Evolutionary conservation across 2,329 filamentous ascomycete genomes (phyloP), one percentile per base, ranked within the genome.

Genomic region (Camillea tinctor): DNA sequence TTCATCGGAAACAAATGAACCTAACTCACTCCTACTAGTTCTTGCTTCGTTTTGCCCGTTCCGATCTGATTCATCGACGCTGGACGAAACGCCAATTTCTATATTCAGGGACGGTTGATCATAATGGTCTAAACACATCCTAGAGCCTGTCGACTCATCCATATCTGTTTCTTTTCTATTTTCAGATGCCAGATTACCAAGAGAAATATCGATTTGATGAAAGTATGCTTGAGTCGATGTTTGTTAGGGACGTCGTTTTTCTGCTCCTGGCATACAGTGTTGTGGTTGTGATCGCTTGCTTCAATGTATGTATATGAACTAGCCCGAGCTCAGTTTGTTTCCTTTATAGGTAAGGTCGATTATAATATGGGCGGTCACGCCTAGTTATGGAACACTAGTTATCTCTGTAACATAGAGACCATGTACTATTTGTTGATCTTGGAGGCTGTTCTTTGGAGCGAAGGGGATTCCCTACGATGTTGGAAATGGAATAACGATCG

Each of bases 181-280:
- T 15, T 58, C 61, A 23, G 57, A 44, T 11, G 49, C 58, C 17
- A 56, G 60, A 48, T 66, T 62, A 21, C 57, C 60, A 3, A 64
- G 55, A 40, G 61, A 44, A 17, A 52, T 58, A 49, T 48, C 56
- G 30, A 63, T 11, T 48, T 60, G 58, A 11, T 61, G 44, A 54
- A 58, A 55, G 54, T 61, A 66, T 17, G 59, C 30, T 23, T 52
- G 59, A n/a, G 54, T 20, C 22, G 56, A 48, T 30, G 54, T 22
- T 13, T 52, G 59, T 44, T 62, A 36, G 15, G 48, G 54, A 21
- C 53, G 20, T 15, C 21, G 21, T n/a, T 49, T 15, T 9, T 40
- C 57, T 26, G 30, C 20, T 6, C 50, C 40, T 49, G 62, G 59
- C 55, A 52, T 44, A 52, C 22, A 53, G 11, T 58, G 52, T 36